Conservation (phyloP, 495 filamentous ascomycete species). For the Tetracladium marchalianum region DNA sequence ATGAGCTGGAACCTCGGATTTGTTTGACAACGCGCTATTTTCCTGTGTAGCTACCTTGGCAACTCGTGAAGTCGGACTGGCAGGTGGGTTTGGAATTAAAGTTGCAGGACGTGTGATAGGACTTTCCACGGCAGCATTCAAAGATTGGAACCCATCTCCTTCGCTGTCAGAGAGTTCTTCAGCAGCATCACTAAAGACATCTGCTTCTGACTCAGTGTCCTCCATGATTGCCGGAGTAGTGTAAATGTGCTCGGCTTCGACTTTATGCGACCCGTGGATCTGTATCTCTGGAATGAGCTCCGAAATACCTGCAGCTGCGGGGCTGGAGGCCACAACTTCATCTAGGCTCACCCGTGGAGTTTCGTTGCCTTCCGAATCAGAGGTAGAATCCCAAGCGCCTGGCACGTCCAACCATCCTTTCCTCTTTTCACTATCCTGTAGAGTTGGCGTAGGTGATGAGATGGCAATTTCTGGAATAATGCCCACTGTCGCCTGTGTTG, state of each 20-base stretch:
- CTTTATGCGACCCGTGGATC: slow-evolving; percentile 18
- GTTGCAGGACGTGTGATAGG: slow-evolving; percentile 8
- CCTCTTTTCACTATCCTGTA: slow-evolving; percentile 22
- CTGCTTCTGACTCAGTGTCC: slow-evolving; percentile 28
- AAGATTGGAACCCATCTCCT: slow-evolving; percentile 68
- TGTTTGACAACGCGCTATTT: slow-evolving; percentile 7
- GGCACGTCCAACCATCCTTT: slow-evolving; percentile 29
- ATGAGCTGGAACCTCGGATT: slow-evolving; percentile 16
- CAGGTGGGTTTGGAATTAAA: slow-evolving; percentile 7
- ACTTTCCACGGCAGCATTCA: slow-evolving; percentile 73
- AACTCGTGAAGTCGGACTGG: slow-evolving; percentile 10
- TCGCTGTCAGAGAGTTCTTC: slow-evolving; percentile 63
- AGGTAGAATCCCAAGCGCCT: slow-evolving; percentile 21
- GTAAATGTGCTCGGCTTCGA: slow-evolving; percentile 12
- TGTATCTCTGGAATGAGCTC: slow-evolving; percentile 23
- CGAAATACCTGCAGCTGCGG: slow-evolving; percentile 27
- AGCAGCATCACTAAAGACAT: slow-evolving; percentile 81
- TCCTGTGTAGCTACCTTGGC: slow-evolving; percentile 10
- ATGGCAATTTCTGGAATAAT: slow-evolving; percentile 34
- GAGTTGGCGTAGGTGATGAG: slow-evolving; percentile 30
- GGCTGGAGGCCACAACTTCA: slow-evolving; percentile 20
- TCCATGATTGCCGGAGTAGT: slow-evolving; percentile 7
- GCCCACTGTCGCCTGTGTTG: background rate
- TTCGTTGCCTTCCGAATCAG: slow-evolving; percentile 22
- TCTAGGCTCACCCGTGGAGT: slow-evolving; percentile 2